Evolutionary conservation across 1,284 basidiomycete species (phyloP), one percentile per base, ranked within the genome.

Genomic region (Puccinia triticina): DNA sequence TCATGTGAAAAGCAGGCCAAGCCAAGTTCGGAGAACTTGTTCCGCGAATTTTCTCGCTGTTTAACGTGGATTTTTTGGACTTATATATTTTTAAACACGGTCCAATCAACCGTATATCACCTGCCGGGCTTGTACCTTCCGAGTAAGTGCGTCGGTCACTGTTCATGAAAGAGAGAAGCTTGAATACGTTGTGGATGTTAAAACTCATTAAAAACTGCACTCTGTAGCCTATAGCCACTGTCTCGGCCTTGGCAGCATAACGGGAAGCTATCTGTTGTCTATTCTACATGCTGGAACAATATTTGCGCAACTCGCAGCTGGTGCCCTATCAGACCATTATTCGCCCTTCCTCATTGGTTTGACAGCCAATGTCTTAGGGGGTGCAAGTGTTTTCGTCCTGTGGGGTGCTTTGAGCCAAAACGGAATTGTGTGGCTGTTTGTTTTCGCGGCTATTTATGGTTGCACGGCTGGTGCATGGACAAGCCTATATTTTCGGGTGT

Each of bases 111-210:
- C 7, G 71, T 43, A n/a, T 82, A 48, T 46, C 75, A 74, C 53
- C 48, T 82, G 21, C 80, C 80, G 26, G 69, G 69, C 29, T 37
- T 82, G 14, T 82, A 82, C 50, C 80, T 82, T 75, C 80, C 80
- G 0, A 61, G 80, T 82, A 67, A 82, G 78, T 57, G 1, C n/a
- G 1, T 55, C 11, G 34, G 1, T 16, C 50, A 29, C 1, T 12
- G 5, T n/a, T 55, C 16, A 55, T 57, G 14, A 46, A 74, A 34
- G 11, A 7, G 2, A 77, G 50, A 50, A 37, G 61, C 61, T 59
- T 57, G 48, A 32, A 29, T 66, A n/a, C n/a, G 12, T 50, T 64
- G n/a, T n/a, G n/a, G n/a, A 40, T 23, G 32, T 14, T 14, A 48
- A 46, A 21, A 34, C 46, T 26, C 7, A 43, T 1, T n/a, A n/a